A percentile compares a stretch with the other conserved stretches of the same genome.
phyloP scores from a whole-genome alignment of 371 early-diverging fungal genomes.

The Batkoa obscura region DNA sequence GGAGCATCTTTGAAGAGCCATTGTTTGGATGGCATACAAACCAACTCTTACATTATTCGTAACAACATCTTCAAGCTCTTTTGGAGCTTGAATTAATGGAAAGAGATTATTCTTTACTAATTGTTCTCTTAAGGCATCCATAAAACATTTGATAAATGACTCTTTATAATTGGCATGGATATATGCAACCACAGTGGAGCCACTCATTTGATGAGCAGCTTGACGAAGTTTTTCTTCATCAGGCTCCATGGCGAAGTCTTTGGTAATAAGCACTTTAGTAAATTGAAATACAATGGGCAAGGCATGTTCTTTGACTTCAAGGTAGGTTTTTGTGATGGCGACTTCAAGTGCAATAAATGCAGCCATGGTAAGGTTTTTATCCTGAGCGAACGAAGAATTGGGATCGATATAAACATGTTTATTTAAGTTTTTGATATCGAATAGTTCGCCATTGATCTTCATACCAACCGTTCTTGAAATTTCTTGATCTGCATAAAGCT shows the following conservation, averaged over 20 bases:
- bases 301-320: slow-evolving; percentile 77
- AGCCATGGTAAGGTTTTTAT: slow-evolving; percentile 55
- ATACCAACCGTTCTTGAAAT: too few species aligned
- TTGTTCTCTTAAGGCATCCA: slow-evolving; percentile 29
- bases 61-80: slow-evolving; percentile 52
- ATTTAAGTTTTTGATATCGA: neutral
- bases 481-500: neutral
- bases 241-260: slow-evolving; percentile 86
- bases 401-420: slow-evolving; percentile 7
- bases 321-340: slow-evolving; percentile 63
- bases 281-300: slow-evolving; percentile 80
- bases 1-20: slow-evolving; percentile 78
- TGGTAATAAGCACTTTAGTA: slow-evolving; percentile 71
- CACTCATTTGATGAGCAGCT: slow-evolving; percentile 86
- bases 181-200: slow-evolving; percentile 58
- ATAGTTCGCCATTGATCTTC: slow-evolving; percentile 10
- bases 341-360: slow-evolving; percentile 73
- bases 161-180: slow-evolving; percentile 88
- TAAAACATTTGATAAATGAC: slow-evolving; percentile 62
- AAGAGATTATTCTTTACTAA: slow-evolving; percentile 62
- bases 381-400: neutral
- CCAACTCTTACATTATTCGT: slow-evolving; percentile 82
- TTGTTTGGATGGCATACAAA: slow-evolving; percentile 77
- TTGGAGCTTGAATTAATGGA: slow-evolving; percentile 56
- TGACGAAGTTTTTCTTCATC: slow-evolving; percentile 81